phyloP scores from a whole-genome alignment of 768 basidiomycete species.

The Harrya chromipes region DNA sequence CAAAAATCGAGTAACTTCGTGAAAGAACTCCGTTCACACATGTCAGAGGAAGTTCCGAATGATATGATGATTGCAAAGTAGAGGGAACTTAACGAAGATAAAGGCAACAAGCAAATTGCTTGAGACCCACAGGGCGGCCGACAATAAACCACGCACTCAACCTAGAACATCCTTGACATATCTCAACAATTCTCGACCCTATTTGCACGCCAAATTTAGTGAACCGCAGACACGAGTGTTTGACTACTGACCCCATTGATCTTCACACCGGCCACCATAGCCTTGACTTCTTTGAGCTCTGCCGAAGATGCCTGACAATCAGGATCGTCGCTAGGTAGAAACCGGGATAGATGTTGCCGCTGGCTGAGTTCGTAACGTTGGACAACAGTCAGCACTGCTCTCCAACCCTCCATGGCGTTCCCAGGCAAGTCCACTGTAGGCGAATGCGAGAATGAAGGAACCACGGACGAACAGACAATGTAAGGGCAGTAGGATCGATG shows the following conservation, averaged over 20 bases:
- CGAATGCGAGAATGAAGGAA: constrained; percentile 51
- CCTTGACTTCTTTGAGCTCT: constrained; percentile 52
- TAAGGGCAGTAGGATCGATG: constrained; percentile 89
- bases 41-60: neutral
- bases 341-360: constrained; percentile 43
- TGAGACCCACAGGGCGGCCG: neutral
- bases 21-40: too few species aligned
- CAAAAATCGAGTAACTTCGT: too few species aligned
- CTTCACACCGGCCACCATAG: constrained; percentile 79
- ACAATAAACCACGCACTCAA: constrained; percentile 29
- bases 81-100: neutral
- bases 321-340: constrained; percentile 11
- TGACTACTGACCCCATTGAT: constrained; percentile 57
- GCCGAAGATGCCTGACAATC: constrained; percentile 34
- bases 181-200: constrained; percentile 69
- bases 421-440: constrained; percentile 22
- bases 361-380: constrained; percentile 64
- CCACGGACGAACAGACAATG: constrained; percentile 61
- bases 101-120: constrained; percentile 1
- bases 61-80: neutral
- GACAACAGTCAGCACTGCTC: constrained; percentile 68
- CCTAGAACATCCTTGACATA: constrained; percentile 70
- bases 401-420: constrained; percentile 65
- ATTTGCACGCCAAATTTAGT: constrained; percentile 4
- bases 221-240: constrained; percentile 5